Evolutionary conservation across 2,329 filamentous ascomycete genomes (phyloP), one percentile per base, ranked within the genome.

Genomic region (Alternaria dauci): DNA sequence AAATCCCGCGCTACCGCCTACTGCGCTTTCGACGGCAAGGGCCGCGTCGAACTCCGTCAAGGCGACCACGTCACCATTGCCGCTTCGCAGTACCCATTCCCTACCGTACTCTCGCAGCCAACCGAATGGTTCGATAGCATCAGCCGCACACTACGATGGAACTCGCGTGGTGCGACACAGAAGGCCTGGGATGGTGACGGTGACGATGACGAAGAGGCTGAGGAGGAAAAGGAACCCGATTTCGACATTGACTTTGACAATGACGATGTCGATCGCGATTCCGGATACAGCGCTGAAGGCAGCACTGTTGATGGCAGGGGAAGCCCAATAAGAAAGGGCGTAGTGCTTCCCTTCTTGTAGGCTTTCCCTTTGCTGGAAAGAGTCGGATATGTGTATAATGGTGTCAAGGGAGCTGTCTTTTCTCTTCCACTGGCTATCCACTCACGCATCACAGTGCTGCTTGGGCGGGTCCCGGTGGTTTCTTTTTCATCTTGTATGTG

Each of bases 201-300:
- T 18, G 78, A 77, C 79, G 83, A 52, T 77, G 83, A 55, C 61
- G 82, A 77, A 3, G 85, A 85, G 9, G 41, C 43, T 6, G 83
- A 80, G 7, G 78, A 79, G 12, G 72, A 73, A n/a, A 71, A 76
- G 43, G 78, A 81, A 65, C 85, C 87, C 6, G 88, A 91, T 62
- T 98, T 95, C 89, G 95, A 99, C 75, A 98, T 99, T 68, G 95
- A 98, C 77, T 94, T 95, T 30, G 94, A 97, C 66, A 94, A 96
- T 65, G 82, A 84, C 32, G 81, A 82, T 20, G 78, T 79, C 6
- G 79, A 81, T 67, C 74, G 74, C 36, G 81, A 81, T 62, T 78
- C 76, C 1, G 79, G 79, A 0, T 80, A 80, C 54, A 76, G 72
- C 12, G 77, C 75, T 23, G 78, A 78, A 39, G 73, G 77, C 8